Base-by-base conservation (phyloP, 352 stramenopile species). In the Phytophthora niederhauseri region DNA sequence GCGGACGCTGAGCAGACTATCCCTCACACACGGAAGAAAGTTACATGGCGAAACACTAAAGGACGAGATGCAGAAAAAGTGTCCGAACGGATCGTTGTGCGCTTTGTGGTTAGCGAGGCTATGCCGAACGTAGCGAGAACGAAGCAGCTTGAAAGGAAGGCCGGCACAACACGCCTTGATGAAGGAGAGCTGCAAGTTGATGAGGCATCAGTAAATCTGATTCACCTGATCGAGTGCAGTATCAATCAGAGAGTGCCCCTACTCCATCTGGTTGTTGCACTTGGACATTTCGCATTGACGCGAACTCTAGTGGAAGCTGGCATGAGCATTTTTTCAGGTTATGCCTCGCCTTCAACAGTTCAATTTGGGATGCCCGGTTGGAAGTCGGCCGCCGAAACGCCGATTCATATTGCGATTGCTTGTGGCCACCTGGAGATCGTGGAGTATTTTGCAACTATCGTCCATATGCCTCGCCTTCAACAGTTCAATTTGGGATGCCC, bases 351-450 rank as follows among this genome's bases (percentile, higher is more conserved):
- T 11, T 8, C 26, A 17, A 48, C 9, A 12, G 8, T 5, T 20
- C 34, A 64, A 20, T 15, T n/a, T 22, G 62, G 20, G 11, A 58
- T 70, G 49, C 1, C 26, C 11, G 57, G 36, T 6, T 54, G 34
- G 31, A 71, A 64, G 46, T 50, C 12, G 38, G 64, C 45, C 63
- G 17, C 52, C 19, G 64, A 91, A 52, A 86, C 78, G 2, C 63
- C 81, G 1, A 79, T 90, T 45, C 81, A 91, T 58, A 50, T 83
- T 28, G 83, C 83, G 0, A 72, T 91, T 36, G 53, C 79, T 17
- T 75, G 73, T 63, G 79, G 81, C 4, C 81, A 87, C 34, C 55
- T 86, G 46, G 71, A 77, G 5, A 68, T 87, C 3, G 58, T 91
- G 3, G 38, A 64, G 26, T 71, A 74, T 26, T 89, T 89, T 61